Conservation (phyloP, 2,329 filamentous ascomycete genomes). For the Zymoseptoria crescenta region DNA sequence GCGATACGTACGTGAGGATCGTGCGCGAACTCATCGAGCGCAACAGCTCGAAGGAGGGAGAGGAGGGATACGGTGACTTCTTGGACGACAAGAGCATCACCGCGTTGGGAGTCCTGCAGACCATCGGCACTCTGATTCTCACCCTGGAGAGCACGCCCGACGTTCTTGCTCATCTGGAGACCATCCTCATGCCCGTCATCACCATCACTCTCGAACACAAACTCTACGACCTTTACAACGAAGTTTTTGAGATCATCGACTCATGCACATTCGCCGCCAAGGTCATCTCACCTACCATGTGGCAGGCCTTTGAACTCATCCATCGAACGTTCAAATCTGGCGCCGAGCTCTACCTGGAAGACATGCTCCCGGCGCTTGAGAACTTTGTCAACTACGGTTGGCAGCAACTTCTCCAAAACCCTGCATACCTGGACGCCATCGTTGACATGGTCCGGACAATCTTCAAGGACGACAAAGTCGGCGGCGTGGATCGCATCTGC, state of each 20-base stretch:
- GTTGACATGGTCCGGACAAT: constrained; percentile 93
- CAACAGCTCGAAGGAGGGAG: constrained; percentile 67
- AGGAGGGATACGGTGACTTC: constrained; percentile 80
- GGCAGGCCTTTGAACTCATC: constrained; percentile 94
- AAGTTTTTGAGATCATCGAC: constrained; percentile 98
- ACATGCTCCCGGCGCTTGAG: constrained; percentile 95
- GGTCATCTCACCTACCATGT: constrained; percentile 92
- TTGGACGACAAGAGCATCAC: constrained; percentile 98
- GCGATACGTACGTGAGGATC: constrained; percentile 92
- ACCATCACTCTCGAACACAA: constrained; percentile 95
- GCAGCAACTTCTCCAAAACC: constrained; percentile 70
- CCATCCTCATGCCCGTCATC: constrained; percentile 94
- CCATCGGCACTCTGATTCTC: constrained; percentile 92
- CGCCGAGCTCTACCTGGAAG: constrained; percentile 92
- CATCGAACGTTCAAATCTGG: constrained; percentile 96
- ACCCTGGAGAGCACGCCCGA: constrained; percentile 96
- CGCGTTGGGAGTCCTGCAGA: constrained; percentile 89
- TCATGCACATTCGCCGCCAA: constrained; percentile 98
- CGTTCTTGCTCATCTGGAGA: constrained; percentile 87
- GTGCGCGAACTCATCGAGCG: constrained; percentile 86
- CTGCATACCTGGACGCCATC: constrained; percentile 76
- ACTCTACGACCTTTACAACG: constrained; percentile 94
- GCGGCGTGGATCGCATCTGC: constrained; percentile 89
- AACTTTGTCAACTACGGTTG: constrained; percentile 96
- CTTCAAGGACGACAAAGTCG: constrained; percentile 85